Evolutionary conservation across 768 basidiomycete species (phyloP), one percentile per base, ranked within the genome.

Genomic region (Trametes elegans): DNA sequence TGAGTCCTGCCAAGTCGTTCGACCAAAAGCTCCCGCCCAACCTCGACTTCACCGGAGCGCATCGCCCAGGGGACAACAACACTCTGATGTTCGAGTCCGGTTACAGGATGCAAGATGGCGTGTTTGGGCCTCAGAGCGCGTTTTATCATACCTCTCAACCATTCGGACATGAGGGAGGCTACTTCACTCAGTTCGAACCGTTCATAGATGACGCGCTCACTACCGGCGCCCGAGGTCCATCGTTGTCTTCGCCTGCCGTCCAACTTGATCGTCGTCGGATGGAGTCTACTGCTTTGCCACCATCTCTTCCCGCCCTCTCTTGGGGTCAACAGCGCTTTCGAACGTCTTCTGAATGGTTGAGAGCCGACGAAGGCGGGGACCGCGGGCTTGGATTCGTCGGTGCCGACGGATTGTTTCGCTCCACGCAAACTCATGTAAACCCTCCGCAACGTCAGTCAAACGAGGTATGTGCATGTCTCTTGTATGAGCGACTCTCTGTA

Each of bases 1-100:
- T 85, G 45, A 88, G 87, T 13, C 88, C 88, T 24, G 79, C 81
- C 48, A 79, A 79, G 47, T 66, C 78, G 14, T 83, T 84, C 63
- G 84, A 87, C 59, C 65, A 77, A 48, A 87, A 79, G 66, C 64
- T 80, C 39, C 74, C 79, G 58, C 71, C 78, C 39, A 73, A 79
- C 26, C 83, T 81, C 60, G 85, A 87, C 43, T 67, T 70, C 35
- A 32, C 29, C 28, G 63, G 62, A 36, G 58, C 63, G 42, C 58
- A 57, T 46, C 71, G 61, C 57, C 70, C 59, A 55, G 39, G 59
- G 43, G 71, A 58, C 60, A 66, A 52, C 69, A 77, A 52, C 53
- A 70, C 75, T 62, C 68, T 78, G 62, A 57, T 84, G 71, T 69
- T 73, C 71, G 67, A 78, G 55, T 71, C 75, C 5, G 79, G 78